Evolutionary conservation across 495 filamentous ascomycete species (phyloP).

Genomic region (Xylaria sp.): DNA sequence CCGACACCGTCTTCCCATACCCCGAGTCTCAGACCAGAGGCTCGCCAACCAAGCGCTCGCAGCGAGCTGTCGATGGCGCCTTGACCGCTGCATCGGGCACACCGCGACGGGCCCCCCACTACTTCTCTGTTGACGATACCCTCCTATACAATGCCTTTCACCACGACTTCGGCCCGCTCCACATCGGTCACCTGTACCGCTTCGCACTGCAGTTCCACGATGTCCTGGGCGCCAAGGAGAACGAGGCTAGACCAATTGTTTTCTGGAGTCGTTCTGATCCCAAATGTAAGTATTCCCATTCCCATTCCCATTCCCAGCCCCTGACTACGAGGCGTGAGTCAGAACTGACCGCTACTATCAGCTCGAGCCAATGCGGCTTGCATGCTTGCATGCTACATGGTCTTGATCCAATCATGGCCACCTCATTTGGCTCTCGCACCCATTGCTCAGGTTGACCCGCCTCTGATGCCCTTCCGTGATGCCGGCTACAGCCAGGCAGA

Average conservation of each 20-base stretch:
- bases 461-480: conserved; percentile 98
- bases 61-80: conserved; percentile 65
- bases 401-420: conserved; percentile 98
- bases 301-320: background rate
- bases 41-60: conserved; percentile 77
- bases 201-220: conserved; percentile 96
- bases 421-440: conserved; percentile 96
- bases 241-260: conserved; percentile 82
- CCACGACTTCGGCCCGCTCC: conserved; percentile 95
- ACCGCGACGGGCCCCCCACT: conserved; percentile 69
- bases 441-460: conserved; percentile 93
- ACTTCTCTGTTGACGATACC: conserved; percentile 93
- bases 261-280: conserved; percentile 94
- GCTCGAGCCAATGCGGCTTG: conserved; percentile 96
- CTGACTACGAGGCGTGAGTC: background rate
- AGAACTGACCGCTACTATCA: conserved; percentile 42
- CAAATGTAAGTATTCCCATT: conserved; percentile 66
- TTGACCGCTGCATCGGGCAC: conserved; percentile 51
- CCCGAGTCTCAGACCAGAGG: conserved; percentile 59
- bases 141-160: conserved; percentile 98
- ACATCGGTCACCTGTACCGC: conserved; percentile 95
- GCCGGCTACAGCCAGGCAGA: conserved; percentile 99
- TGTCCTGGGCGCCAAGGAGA: conserved; percentile 82
- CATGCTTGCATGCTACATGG: conserved; percentile 94
- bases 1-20: conserved; percentile 87